A percentile compares a stretch with the other conserved stretches of the same genome.
These are phyloP conservation scores for Phytopythium litorale DNA, from an alignment of 352 stramenopile genomes.

Conservation along the genomic window DNA sequence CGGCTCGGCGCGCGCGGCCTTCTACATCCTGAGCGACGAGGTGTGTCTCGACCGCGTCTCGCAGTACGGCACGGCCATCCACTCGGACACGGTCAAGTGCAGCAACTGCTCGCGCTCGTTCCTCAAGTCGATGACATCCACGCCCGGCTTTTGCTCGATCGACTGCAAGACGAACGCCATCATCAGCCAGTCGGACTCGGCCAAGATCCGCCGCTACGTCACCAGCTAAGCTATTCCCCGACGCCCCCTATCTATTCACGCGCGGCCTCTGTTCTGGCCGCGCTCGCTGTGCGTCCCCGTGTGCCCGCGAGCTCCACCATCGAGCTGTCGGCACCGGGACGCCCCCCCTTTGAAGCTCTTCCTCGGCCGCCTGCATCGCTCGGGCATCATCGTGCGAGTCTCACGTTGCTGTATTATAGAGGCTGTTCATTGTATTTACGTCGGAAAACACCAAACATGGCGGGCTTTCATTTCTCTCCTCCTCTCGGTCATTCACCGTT, in stretches of 20 bases:
- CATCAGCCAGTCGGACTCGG: conserved; percentile 70
- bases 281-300: too few relatives aligned
- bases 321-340: too few relatives aligned
- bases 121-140: conserved; percentile 55
- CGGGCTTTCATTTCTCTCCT: not conserved
- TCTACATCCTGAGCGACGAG: conserved; percentile 72
- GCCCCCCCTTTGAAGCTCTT: not conserved
- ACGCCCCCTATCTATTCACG: conserved; percentile 27
- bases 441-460: not conserved
- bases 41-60: conserved; percentile 51
- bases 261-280: not conserved
- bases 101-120: conserved; percentile 75
- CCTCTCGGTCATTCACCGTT: not conserved
- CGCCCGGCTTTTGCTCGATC: conserved; percentile 79
- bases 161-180: conserved; percentile 85
- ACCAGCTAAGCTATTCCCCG: conserved; percentile 4
- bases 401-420: conserved; percentile 5
- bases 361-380: not conserved
- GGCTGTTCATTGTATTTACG: conserved; percentile 4
- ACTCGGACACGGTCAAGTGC: conserved; percentile 80
- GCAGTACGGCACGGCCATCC: conserved; percentile 60
- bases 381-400: not conserved
- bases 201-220: conserved; percentile 51
- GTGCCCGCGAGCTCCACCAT: too few relatives aligned
- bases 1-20: conserved; percentile 44